Evolutionary conservation across 208 protist genomes (phyloP).

Genomic region (Trypanosoma lewisi): DNA sequence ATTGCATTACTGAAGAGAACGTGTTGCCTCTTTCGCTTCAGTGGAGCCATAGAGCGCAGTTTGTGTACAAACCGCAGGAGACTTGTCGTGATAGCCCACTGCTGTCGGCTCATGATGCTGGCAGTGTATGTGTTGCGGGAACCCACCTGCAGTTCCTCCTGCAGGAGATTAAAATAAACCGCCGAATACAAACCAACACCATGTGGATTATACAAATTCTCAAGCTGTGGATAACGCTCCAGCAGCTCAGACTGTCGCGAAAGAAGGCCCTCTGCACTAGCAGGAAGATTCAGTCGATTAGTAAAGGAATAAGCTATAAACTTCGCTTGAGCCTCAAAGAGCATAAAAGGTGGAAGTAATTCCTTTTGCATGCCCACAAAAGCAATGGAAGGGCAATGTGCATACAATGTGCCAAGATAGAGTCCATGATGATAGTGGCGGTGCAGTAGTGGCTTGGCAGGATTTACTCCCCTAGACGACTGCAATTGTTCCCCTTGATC

Average conservation of each 20-base stretch:
- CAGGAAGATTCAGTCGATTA: constrained; percentile 50
- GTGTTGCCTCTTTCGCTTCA: constrained; percentile 86
- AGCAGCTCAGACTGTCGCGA: constrained; percentile 41
- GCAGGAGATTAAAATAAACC: constrained; percentile 83
- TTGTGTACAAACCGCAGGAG: constrained; percentile 74
- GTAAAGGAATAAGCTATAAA: constrained; percentile 83
- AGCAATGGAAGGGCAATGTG: constrained; percentile 56
- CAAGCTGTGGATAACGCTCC: constrained; percentile 31
- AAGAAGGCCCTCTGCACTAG: constrained; percentile 23
- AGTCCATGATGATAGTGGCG: constrained; percentile 33
- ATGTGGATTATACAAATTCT: constrained; percentile 35
- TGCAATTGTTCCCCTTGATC: not conserved
- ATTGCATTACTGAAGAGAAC: constrained; percentile 88
- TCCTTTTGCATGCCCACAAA: constrained; percentile 79
- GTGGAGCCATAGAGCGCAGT: constrained; percentile 70
- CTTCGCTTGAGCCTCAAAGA: constrained; percentile 84
- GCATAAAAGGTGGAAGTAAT: constrained; percentile 75
- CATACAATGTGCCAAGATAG: constrained; percentile 76
- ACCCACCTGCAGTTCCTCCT: constrained; percentile 69
- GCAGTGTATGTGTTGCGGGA: constrained; percentile 76
- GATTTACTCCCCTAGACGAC: no score
- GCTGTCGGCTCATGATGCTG: constrained; percentile 55
- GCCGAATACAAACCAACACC: constrained; percentile 75
- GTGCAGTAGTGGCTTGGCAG: not conserved
- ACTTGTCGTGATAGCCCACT: constrained; percentile 64